Evolutionary conservation across 345 rosid species (phyloP).

Genomic region (Heritiera fomes): DNA sequence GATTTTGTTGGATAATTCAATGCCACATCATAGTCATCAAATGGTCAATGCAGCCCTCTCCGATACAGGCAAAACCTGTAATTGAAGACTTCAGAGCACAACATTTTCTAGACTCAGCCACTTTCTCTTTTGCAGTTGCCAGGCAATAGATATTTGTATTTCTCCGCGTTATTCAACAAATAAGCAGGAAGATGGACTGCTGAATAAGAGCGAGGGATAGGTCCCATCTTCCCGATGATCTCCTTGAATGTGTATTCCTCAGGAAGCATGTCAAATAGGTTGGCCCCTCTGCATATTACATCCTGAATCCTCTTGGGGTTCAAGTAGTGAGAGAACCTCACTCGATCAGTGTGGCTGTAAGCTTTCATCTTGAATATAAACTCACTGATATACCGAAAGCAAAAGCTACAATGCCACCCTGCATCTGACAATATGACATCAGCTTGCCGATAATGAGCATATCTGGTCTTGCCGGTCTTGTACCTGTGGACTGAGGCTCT

Average conservation of each 20-base stretch:
- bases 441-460: constrained; percentile 82
- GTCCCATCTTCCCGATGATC: constrained; percentile 87
- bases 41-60: constrained; percentile 18
- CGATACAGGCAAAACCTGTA: constrained; percentile 25
- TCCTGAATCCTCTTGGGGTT: constrained; percentile 78
- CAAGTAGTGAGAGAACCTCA: constrained; percentile 82
- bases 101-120: constrained; percentile 44
- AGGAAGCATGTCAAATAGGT: constrained; percentile 89
- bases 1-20: constrained; percentile 19
- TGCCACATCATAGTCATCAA: constrained; percentile 23
- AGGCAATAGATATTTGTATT: constrained; percentile 76
- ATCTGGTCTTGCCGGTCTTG: constrained; percentile 60
- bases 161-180: constrained; percentile 64
- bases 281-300: constrained; percentile 76
- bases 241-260: constrained; percentile 91
- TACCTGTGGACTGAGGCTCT: constrained; percentile 83
- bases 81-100: constrained; percentile 24
- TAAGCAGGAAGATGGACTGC: constrained; percentile 80
- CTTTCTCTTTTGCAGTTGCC: constrained; percentile 81
- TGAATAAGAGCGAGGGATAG: constrained; percentile 69
- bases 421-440: constrained; percentile 71
- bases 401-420: constrained; percentile 99
- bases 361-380: constrained; percentile 97
- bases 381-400: constrained; percentile 72
- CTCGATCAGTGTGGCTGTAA: constrained; percentile 87